Evolutionary conservation across 805 yeast genomes (phyloP), one percentile per base, ranked within the genome.

Genomic region (Myxozyma lipomycoides): DNA sequence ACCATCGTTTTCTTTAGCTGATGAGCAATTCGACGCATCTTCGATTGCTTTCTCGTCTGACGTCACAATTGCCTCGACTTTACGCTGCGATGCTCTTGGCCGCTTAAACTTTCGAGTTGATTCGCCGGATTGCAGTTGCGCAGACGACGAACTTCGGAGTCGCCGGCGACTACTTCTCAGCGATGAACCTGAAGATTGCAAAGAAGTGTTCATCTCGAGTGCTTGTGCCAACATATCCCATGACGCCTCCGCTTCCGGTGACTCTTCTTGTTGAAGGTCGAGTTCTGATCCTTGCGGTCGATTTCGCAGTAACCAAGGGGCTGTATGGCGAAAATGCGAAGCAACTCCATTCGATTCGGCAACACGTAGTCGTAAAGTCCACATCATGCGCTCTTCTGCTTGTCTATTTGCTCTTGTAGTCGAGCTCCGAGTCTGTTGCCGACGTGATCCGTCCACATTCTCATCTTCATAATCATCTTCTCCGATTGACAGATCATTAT

Each of bases 201-300:
- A 28, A 7, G 7, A 7, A 28, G 12, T 62, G 19, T 55, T 44
- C 7, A 54, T 41, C 42, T 49, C 55, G 12, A 52, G 52, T 15
- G 67, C 67, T 44, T 50, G 57, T 42, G 62, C 69, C 17, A 64
- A 57, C 61, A 61, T 56, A 21, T 58, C 54, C 69, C 69, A 65
- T 2, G 68, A 65, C 40, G 61, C 60, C 3, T 40, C 45, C 48
- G 62, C 65, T 21, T 62, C 67, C 5, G 58, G 56, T 10, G 61
- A 45, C 36, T 51, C 55, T 12, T 40, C 44, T 18, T n/a, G 45
- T 9, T 43, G 45, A 17, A 43, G 36, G n/a, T 49, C 37, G 15
- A 23, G 19, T n/a, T 36, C 32, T 22, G 28, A 24, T 10, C 35
- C 35, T 7, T 9, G 12, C 12, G 7, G 32, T 9, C 32, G 32